A percentile compares a stretch with the other conserved stretches of the same genome.
Evolutionary conservation across 768 basidiomycete genomes (phyloP).

Genomic region (Rhodotorula paludigena): DNA sequence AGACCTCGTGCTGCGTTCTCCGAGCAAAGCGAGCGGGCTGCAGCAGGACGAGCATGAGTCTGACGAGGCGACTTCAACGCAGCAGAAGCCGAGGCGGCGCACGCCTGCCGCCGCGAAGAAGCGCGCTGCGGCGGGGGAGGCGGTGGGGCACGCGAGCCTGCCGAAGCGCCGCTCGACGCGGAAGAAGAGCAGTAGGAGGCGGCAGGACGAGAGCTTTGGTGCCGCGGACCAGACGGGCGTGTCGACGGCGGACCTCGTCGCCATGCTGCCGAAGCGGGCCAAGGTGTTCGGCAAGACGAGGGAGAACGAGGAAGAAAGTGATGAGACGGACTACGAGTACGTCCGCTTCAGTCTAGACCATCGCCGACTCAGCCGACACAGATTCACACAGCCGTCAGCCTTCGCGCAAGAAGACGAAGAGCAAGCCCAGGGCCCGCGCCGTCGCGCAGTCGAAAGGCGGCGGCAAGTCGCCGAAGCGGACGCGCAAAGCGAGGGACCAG

Average conservation of each 20-base stretch:
- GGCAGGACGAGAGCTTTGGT: background rate
- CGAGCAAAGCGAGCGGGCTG: too few species aligned
- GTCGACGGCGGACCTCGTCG: slow-evolving; percentile 1
- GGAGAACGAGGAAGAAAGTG: background rate
- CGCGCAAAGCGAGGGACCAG: background rate
- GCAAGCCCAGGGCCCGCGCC: background rate
- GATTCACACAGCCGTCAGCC: too few species aligned
- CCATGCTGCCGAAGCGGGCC: slow-evolving; percentile 14
- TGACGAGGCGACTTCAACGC: background rate
- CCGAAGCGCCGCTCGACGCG: background rate
- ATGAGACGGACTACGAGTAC: slow-evolving; percentile 32
- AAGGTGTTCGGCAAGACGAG: background rate
- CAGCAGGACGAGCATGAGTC: background rate
- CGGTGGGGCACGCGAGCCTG: background rate
- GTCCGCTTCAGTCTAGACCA: background rate
- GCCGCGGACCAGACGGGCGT: slow-evolving; percentile 5
- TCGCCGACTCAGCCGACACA: too few species aligned
- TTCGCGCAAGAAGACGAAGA: background rate
- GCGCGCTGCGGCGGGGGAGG: too few species aligned
- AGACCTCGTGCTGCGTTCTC: too few species aligned
- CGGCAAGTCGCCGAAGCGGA: background rate
- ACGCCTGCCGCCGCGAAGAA: too few species aligned
- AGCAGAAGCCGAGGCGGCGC: too few species aligned
- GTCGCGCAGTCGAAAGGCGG: background rate
- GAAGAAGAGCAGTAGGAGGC: background rate